These are phyloP conservation scores for Blastobotrys americana DNA, from an alignment of 805 yeast genomes.

Conservation along the genomic window DNA sequence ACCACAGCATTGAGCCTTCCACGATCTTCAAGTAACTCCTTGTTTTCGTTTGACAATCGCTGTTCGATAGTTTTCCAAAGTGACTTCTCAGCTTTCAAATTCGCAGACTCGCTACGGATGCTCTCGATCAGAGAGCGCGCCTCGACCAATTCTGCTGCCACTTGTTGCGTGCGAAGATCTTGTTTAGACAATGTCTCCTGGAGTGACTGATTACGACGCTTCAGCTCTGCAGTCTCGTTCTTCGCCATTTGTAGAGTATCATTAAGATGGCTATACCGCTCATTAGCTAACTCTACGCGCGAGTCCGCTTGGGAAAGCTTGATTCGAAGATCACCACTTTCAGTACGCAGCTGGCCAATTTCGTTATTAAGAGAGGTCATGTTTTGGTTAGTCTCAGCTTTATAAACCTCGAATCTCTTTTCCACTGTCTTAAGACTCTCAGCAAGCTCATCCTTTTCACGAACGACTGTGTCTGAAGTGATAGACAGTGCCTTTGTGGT, in stretches of 20 bases:
- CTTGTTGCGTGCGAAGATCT: constrained; percentile 43
- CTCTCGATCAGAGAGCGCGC: constrained; percentile 41
- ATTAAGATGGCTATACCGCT: constrained; percentile 40
- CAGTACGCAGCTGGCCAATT: constrained; percentile 34
- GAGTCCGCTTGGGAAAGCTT: constrained; percentile 50
- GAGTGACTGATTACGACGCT: constrained; percentile 33
- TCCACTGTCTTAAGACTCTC: constrained; percentile 29
- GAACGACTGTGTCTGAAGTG: constrained; percentile 8
- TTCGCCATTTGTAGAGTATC: constrained; percentile 36
- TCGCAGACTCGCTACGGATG: constrained; percentile 40
- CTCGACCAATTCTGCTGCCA: constrained; percentile 50
- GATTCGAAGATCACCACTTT: constrained; percentile 43
- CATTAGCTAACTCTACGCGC: constrained; percentile 45
- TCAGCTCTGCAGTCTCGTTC: constrained; percentile 42
- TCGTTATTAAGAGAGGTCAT: constrained; percentile 45
- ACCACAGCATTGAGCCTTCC: constrained; percentile 50
- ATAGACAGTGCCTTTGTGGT: constrained; percentile 8
- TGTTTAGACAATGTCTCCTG: constrained; percentile 40
- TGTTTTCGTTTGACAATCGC: constrained; percentile 47
- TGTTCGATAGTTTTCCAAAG: constrained; percentile 43
- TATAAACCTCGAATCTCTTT: constrained; percentile 32
- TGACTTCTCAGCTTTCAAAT: constrained; percentile 48
- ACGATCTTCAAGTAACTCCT: constrained; percentile 50
- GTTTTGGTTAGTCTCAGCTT: constrained; percentile 38
- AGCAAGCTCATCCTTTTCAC: constrained; percentile 17